These are phyloP conservation scores for Serendipita vermifera DNA, from an alignment of 768 basidiomycete genomes.

Conservation along the genomic window DNA sequence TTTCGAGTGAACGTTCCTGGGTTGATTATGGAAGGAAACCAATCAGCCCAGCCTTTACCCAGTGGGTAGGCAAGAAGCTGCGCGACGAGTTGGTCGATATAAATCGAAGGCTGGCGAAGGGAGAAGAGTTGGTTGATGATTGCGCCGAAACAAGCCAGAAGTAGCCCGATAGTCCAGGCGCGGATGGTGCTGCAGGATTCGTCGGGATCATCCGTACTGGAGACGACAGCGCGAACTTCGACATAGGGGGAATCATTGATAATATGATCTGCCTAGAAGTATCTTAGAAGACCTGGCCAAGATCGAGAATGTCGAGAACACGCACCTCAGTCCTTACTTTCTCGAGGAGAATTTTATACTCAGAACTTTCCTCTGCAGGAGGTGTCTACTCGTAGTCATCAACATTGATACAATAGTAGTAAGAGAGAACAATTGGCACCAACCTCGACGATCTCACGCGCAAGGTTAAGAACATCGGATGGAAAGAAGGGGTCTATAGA, in stretches of 20 bases:
- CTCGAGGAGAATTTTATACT: conserved; percentile 17
- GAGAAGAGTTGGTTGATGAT: background rate
- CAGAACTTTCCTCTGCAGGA: conserved; percentile 10
- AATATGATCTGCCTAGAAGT: too few relatives aligned
- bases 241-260: conserved; percentile 96
- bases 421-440: too few relatives aligned
- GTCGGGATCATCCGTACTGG: too few relatives aligned
- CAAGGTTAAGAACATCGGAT: conserved; percentile 7
- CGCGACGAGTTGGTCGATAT: background rate
- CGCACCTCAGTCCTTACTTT: conserved; percentile 22
- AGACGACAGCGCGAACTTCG: conserved; percentile 92
- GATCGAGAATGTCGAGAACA: too few relatives aligned
- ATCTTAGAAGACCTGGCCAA: too few relatives aligned
- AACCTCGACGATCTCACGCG: conserved; percentile 5
- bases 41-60: background rate
- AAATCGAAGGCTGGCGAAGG: background rate
- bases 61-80: conserved; percentile 4
- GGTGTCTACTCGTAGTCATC: too few relatives aligned
- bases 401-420: too few relatives aligned
- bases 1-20: background rate
- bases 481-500: conserved; percentile 12
- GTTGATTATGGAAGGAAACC: background rate
- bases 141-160: conserved; percentile 9
- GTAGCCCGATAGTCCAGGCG: conserved; percentile 41
- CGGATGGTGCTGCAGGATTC: too few relatives aligned